Conservation (phyloP, 2,329 filamentous ascomycete species). For the Verticillium nonalfalfae region DNA sequence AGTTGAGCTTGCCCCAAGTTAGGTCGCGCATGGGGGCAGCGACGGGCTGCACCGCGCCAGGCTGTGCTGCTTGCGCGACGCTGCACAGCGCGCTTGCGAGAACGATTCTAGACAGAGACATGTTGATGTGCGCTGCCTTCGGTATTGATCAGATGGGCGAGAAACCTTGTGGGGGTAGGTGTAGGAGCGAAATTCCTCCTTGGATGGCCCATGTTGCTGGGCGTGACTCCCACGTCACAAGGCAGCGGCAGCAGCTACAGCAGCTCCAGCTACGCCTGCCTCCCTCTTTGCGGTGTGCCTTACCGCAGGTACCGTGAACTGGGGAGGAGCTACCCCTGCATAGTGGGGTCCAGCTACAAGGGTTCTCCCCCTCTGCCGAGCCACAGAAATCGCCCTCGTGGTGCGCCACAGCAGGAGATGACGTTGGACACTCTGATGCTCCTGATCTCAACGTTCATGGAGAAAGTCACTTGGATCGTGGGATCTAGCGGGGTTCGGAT, state of each 20-base stretch:
- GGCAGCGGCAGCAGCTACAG: not conserved
- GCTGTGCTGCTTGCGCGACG: conserved; percentile 55
- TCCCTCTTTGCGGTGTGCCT: no score
- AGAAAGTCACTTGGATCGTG: no score
- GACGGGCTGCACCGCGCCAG: conserved; percentile 70
- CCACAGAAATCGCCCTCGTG: no score
- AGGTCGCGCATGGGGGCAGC: conserved; percentile 77
- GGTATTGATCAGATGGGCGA: not conserved
- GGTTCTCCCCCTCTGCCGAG: no score
- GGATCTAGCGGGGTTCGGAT: no score
- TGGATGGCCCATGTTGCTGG: not conserved
- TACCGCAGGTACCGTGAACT: not conserved
- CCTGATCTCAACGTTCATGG: no score
- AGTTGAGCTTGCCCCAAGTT: conserved; percentile 91
- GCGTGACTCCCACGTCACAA: not conserved
- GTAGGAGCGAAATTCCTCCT: not conserved
- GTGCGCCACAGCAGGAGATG: no score
- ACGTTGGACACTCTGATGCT: no score
- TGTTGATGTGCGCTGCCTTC: not conserved
- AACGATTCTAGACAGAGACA: conserved; percentile 6
- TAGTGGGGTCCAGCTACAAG: no score
- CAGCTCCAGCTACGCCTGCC: not conserved
- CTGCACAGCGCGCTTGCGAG: conserved; percentile 24
- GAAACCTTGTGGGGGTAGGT: not conserved
- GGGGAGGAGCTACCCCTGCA: no score